Base-by-base conservation (phyloP, 2,329 filamentous ascomycete species). In the Alternaria sp. region DNA sequence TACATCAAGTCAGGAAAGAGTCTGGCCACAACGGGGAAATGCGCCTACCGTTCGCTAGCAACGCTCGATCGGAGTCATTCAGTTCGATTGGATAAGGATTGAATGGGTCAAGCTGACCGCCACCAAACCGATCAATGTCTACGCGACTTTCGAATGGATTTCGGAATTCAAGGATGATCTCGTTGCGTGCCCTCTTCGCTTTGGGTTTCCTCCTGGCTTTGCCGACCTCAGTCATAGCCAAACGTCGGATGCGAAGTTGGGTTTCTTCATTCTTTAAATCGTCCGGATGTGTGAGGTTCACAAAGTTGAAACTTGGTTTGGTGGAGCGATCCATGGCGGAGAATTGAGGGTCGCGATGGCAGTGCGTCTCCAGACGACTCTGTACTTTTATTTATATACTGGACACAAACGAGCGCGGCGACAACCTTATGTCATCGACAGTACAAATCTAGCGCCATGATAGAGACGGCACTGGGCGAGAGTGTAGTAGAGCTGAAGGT, bases 141-240 rank as follows among this genome's bases (percentile, higher is more conserved):
- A 62, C 26, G 41, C 57, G 42, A 28, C 49, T 61, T 20, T 63
- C 57, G 20, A 48, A 22, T 6, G 62, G 57, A 7, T 64, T 55
- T 14, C 65, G 66, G 39, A 75, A 65, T 34, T 76, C 66, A 1
- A 75, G 66, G 11, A 74, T 44, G n/a, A 75, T 63, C 47, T 76
- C 66, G 36, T 70, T 73, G 26, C 68, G 67, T 22, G 56, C 67
- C 11, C 66, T 67, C 42, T 65, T 70, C 3, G 69, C 72, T 47
- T 69, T 76, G 18, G 72, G 68, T 52, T 71, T 75, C 34, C 69
- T 61, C 22, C 70, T 61, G 24, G 67, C 63, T 51, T 64, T 69
- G n/a, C 71, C 72, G 20, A 76, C 68, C 59, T 76, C 71, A 12
- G 65, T 71, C 73, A 76, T 76, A 2, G 73, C 73, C n/a, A 75